Conservation (phyloP, 495 filamentous ascomycete species). For the Niebla homalea region DNA sequence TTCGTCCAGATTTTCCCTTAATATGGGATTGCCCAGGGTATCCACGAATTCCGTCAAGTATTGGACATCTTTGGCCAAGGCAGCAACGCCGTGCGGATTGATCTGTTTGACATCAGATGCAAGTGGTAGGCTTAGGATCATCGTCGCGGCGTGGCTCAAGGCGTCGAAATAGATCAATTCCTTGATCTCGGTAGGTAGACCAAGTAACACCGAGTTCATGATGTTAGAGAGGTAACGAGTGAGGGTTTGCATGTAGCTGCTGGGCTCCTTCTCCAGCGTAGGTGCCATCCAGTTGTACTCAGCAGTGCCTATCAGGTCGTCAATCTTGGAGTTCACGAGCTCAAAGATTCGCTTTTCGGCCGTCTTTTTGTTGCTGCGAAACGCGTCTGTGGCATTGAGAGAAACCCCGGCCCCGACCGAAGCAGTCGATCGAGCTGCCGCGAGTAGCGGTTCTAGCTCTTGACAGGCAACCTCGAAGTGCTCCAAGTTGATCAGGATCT, state of each 20-base stretch:
- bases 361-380: constrained; percentile 80
- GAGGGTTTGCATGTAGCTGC: constrained; percentile 86
- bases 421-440: constrained; percentile 61
- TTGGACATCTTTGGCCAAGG: constrained; percentile 68
- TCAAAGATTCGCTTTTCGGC: constrained; percentile 98
- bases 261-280: constrained; percentile 51
- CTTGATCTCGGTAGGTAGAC: constrained; percentile 86
- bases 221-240: constrained; percentile 90
- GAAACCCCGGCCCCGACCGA: constrained; percentile 61
- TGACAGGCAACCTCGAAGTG: constrained; percentile 89
- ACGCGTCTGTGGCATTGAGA: constrained; percentile 70
- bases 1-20: constrained; percentile 79
- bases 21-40: constrained; percentile 62
- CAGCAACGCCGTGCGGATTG: constrained; percentile 69
- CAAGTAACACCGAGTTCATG: constrained; percentile 85
- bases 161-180: constrained; percentile 97
- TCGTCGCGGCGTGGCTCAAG: constrained; percentile 73
- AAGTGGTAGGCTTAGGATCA: constrained; percentile 80
- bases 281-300: constrained; percentile 87
- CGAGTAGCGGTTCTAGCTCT: constrained; percentile 72
- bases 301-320: constrained; percentile 89
- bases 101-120: constrained; percentile 68
- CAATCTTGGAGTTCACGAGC: constrained; percentile 95
- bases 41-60: constrained; percentile 78
- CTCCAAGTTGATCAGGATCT: constrained; percentile 94